Base-by-base conservation (phyloP, 75 land plant genomes). In the Selaginella moellendorffii region DNA sequence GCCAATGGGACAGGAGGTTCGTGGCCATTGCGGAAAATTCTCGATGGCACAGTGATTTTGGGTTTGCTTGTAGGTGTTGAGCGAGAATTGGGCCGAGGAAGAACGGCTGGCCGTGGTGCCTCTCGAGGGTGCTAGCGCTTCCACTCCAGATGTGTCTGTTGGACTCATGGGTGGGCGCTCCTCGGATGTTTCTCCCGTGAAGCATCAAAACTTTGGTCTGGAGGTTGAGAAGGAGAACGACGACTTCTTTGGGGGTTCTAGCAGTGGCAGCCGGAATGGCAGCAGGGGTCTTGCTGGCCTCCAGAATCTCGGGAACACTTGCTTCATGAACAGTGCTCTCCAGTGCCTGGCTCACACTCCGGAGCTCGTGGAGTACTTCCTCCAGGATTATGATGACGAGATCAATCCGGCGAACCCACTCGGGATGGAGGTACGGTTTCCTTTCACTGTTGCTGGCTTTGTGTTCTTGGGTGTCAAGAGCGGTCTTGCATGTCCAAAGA, bases 311-410 rank as follows among this genome's bases (percentile, higher is more conserved):
- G 90, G 90, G 14, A 86, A 86, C 65, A 86, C 90, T 63, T 86
- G 90, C 58, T 86, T 86, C 63, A 86, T 86, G 90, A 86, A 86
- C 61, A 86, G 90, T 79, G 77, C 90, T 9, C 46, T 83, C 31
- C 90, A 86, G 54, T 86, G 90, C 63, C 72, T 86, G 27, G 83
- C 77, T 28, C 90, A n/a, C 31, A 86, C 90, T 18, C 83, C 82
- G 1, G 81, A 68, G 2, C 70, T 86, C 1, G 86, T 77, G 23
- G 80, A 83, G 56, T 86, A 74, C 54, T 86, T 86, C 69, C 67
- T 86, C 64, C 68, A 73, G 26, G 84, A 86, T 64, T 86, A 83
- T 54, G 67, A 27, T 24, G 69, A 75, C 20, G 86, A 86, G 61
- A 86, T 86, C 22, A 86, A 86, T 66, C 62, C 28, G 18, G 18